phyloP scores from a whole-genome alignment of 2,329 filamentous ascomycete species.

The Neofusicoccum sp. region DNA sequence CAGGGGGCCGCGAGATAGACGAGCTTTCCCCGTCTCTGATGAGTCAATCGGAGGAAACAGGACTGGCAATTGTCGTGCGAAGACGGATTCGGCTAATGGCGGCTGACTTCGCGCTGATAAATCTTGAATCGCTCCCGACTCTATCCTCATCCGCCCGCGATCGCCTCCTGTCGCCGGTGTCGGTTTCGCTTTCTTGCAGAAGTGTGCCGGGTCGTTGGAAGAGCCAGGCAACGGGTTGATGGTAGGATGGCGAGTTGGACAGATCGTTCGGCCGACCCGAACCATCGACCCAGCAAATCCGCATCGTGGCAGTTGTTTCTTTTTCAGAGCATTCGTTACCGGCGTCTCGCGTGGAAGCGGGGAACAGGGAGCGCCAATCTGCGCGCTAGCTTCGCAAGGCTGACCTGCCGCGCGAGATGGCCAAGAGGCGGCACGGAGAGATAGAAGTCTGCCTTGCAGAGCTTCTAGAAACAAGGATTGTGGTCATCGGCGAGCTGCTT shows the following conservation, averaged over 20 bases:
- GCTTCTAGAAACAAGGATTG: constrained; percentile 14
- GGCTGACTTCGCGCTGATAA: background rate
- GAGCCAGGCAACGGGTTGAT: background rate
- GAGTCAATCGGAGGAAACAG: constrained; percentile 5
- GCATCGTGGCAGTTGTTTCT: background rate
- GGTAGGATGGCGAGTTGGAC: background rate
- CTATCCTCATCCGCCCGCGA: background rate
- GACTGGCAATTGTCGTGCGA: background rate
- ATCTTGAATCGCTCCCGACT: background rate
- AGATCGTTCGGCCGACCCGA: background rate
- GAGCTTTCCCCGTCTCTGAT: background rate
- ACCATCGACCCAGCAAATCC: background rate
- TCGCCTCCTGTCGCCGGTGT: background rate
- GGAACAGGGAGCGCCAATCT: constrained; percentile 3
- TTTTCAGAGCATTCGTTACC: background rate
- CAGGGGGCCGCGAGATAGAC: background rate
- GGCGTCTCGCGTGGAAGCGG: constrained; percentile 9
- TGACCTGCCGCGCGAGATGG: background rate
- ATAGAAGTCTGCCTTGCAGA: constrained; percentile 8
- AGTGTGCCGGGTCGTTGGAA: background rate
- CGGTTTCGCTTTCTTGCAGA: background rate
- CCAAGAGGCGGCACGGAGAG: background rate
- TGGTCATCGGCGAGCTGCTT: constrained; percentile 1
- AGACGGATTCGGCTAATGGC: background rate
- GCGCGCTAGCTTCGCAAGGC: constrained; percentile 2